Conservation (phyloP, 208 protist species). For the Acanthamoeba sp. region DNA sequence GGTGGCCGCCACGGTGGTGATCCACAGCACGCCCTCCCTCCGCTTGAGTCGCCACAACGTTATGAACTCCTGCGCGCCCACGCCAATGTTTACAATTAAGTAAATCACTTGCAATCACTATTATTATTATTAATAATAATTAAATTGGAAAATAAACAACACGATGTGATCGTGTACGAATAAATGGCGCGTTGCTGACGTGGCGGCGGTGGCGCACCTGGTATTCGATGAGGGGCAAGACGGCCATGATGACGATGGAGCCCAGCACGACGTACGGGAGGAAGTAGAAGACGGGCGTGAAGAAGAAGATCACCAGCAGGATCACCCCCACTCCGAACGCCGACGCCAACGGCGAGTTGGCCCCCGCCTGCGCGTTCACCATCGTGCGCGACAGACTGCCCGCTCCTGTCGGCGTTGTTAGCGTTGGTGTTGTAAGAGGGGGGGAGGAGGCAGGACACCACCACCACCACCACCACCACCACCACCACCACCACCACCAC, state of each 20-base stretch:
- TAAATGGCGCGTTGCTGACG: constrained; percentile 32
- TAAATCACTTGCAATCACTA: no score
- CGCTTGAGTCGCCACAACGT: neutral
- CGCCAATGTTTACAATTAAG: no score
- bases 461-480: no score
- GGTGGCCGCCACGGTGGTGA: constrained; percentile 72
- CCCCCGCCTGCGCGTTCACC: constrained; percentile 76
- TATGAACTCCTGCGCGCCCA: constrained; percentile 63
- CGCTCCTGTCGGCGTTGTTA: neutral
- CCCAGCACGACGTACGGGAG: constrained; percentile 73
- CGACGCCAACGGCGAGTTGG: constrained; percentile 62
- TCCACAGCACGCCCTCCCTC: constrained; percentile 39
- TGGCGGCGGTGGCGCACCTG: constrained; percentile 55
- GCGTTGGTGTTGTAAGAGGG: no score
- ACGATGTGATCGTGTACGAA: neutral
- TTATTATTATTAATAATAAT: no score
- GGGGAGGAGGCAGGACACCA: no score
- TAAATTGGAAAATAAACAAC: no score
- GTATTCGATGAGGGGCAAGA: constrained; percentile 73
- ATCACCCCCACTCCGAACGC: constrained; percentile 69
- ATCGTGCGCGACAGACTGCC: constrained; percentile 75
- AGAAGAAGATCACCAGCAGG: constrained; percentile 72
- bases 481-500: no score
- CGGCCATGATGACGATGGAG: constrained; percentile 77
- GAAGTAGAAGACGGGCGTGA: constrained; percentile 68